Percentiles rank a stretch among this genome's conserved stretches.
Conservation (phyloP, 1,139 yeast species). For the Scheffersomyces lignicola region DNA sequence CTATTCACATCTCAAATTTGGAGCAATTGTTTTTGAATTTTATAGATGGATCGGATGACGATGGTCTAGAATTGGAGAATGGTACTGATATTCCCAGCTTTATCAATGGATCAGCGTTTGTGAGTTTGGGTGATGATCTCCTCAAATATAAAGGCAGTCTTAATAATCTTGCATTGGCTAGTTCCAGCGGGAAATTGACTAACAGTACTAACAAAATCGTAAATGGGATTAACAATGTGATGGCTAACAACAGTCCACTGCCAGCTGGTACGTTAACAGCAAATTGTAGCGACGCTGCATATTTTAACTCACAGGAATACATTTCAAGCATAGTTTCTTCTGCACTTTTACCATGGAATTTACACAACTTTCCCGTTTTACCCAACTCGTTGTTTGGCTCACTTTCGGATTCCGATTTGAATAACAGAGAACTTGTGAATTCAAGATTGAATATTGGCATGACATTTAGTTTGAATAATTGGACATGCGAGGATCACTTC, state of each 20-base stretch:
- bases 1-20: constrained; percentile 28
- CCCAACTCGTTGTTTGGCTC: constrained; percentile 54
- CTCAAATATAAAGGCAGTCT: constrained; percentile 11
- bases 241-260: not conserved
- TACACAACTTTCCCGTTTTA: constrained; percentile 60
- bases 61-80: constrained; percentile 32
- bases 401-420: constrained; percentile 36
- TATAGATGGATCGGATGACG: constrained; percentile 11
- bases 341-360: constrained; percentile 63
- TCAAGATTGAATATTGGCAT: constrained; percentile 49
- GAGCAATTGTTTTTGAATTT: constrained; percentile 46
- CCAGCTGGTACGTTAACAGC: not conserved
- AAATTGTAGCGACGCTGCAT: constrained; percentile 15
- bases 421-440: constrained; percentile 36
- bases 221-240: not conserved
- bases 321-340: constrained; percentile 21
- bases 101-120: constrained; percentile 15
- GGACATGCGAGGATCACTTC: constrained; percentile 79
- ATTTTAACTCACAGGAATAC: constrained; percentile 22
- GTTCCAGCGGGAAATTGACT: not conserved
- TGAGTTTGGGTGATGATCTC: constrained; percentile 14
- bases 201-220: not conserved
- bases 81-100: constrained; percentile 25
- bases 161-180: not conserved
- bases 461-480: constrained; percentile 69